phyloP scores from a whole-genome alignment of 768 basidiomycete genomes.

The Agrocybe praecox region DNA sequence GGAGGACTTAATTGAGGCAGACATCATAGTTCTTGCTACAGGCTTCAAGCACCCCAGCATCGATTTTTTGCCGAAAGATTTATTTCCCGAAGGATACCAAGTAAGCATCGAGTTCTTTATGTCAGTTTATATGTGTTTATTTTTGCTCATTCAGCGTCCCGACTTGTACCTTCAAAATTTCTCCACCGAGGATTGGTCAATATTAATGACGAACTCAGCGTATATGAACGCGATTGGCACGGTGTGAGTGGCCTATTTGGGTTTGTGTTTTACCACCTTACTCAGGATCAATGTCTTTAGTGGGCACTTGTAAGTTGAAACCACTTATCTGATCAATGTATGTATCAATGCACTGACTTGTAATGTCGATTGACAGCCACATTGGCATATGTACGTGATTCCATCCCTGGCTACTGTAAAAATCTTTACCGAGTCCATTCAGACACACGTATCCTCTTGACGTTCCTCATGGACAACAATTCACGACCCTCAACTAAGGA shows the following conservation, averaged over 20 bases:
- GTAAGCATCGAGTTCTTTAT: slow-evolving; percentile 18
- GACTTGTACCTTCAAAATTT: slow-evolving; percentile 59
- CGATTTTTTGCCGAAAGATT: slow-evolving; percentile 45
- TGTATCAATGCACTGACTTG: not conserved
- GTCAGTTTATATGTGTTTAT: too few species aligned
- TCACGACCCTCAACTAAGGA: slow-evolving; percentile 47
- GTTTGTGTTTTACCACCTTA: not conserved
- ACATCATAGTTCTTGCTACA: slow-evolving; percentile 55
- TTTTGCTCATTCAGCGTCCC: slow-evolving; percentile 33
- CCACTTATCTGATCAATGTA: not conserved
- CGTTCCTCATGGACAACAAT: slow-evolving; percentile 46
- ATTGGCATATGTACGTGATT: slow-evolving; percentile 50
- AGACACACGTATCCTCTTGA: slow-evolving; percentile 52
- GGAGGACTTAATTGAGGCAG: slow-evolving; percentile 35
- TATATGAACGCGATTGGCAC: slow-evolving; percentile 52
- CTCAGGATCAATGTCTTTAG: slow-evolving; percentile 19
- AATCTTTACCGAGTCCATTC: not conserved
- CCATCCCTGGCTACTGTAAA: not conserved
- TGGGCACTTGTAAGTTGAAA: slow-evolving; percentile 41
- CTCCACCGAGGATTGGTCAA: slow-evolving; percentile 53
- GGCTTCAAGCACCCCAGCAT: slow-evolving; percentile 50
- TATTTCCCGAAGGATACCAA: slow-evolving; percentile 54
- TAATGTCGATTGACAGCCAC: slow-evolving; percentile 33
- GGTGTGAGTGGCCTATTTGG: slow-evolving; percentile 28
- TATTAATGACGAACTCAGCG: slow-evolving; percentile 52